Percentiles rank a stretch among this genome's conserved stretches.
Conservation (phyloP, 257 asterid species). For the Solanum stenotomum region DNA sequence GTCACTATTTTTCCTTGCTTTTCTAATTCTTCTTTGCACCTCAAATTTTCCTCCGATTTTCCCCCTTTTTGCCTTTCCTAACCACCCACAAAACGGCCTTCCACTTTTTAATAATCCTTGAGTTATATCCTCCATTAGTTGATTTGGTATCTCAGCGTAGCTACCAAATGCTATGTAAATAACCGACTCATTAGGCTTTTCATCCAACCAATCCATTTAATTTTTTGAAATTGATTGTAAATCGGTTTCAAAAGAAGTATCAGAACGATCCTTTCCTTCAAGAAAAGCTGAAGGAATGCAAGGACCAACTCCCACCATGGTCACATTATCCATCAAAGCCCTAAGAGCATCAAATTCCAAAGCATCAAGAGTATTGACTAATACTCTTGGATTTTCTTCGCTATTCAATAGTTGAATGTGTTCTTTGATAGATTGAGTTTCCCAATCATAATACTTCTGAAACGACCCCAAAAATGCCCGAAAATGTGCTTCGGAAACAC, state of each 20-base stretch:
- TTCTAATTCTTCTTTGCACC: neutral
- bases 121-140: neutral
- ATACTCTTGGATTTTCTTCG: neutral
- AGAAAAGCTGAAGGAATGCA: neutral
- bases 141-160: neutral
- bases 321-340: neutral
- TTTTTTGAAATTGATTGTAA: neutral
- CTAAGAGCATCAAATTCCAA: neutral
- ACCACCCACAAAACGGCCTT: neutral
- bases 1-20: neutral
- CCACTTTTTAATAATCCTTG: neutral
- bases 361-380: neutral
- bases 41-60: neutral
- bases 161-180: neutral
- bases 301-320: neutral
- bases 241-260: neutral
- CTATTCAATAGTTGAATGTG: neutral
- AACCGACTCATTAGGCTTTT: neutral
- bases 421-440: neutral
- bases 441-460: neutral
- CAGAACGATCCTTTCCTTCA: neutral
- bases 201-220: neutral
- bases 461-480: too few species aligned
- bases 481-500: too few species aligned
- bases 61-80: neutral